Base-by-base conservation (phyloP, 495 filamentous ascomycete species). In the Physcia stellaris region DNA sequence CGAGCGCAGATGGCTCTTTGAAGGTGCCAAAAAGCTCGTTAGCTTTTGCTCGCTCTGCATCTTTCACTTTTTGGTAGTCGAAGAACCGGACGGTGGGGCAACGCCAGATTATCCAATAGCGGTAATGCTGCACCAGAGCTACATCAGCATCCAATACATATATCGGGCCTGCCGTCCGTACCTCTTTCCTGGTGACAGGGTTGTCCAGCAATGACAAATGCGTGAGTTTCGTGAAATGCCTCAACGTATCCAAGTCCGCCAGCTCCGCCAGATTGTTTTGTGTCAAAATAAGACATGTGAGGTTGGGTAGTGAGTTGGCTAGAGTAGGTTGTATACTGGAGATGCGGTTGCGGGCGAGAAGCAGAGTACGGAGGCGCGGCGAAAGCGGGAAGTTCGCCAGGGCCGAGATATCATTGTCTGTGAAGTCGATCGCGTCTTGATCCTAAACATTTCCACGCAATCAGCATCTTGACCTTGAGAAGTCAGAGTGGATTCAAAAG, bases 391-490 rank as follows among this genome's bases (percentile, higher is more conserved):
- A 93, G 64, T 95, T 96, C 39, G 74, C 75, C 37, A 99, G 71
- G 24, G 76, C 62, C 36, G 80, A 75, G 55, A 99, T 85, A 59
- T 96, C 86, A 60, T 99, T 99, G 64, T 99, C 90, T 52, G 92
- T 95, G 52, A 99, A 77, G 60, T 99, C 90, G 63, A 99, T 92
- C 33, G 79, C 73, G 66, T 96, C 90, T 71, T 94, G 86, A 43
- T 79, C 71, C 71, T 79, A 52, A 10, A 32, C 23, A 16, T 13
- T n/a, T n/a, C n/a, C n/a, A n/a, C n/a, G n/a, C n/a, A n/a, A n/a
- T n/a, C n/a, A n/a, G n/a, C n/a, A n/a, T n/a, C n/a, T n/a, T n/a
- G n/a, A n/a, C n/a, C n/a, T n/a, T n/a, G n/a, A n/a, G 24, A 12
- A 24, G 35, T 19, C 26, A 16, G 27, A 43, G 12, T 30, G 48